Conservation (phyloP, 208 protist species). For the Leishmania tropica region DNA sequence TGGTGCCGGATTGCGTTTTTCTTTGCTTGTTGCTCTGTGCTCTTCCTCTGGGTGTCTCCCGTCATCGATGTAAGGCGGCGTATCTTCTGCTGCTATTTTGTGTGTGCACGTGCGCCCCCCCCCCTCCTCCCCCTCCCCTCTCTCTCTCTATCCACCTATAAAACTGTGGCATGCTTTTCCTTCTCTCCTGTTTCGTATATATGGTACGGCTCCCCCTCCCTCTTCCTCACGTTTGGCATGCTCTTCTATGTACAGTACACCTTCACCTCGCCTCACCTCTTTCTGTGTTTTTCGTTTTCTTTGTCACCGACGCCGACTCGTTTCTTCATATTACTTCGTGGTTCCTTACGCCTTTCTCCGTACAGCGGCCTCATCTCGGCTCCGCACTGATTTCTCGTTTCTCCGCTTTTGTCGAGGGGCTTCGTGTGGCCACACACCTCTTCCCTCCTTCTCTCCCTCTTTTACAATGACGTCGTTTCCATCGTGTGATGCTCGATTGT, state of each 20-base stretch:
- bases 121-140: no score
- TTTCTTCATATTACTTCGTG: neutral
- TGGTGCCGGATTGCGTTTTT: neutral
- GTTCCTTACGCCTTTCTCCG: neutral
- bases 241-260: neutral
- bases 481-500: neutral
- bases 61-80: neutral
- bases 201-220: neutral
- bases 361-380: neutral
- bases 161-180: neutral
- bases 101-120: neutral
- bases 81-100: neutral
- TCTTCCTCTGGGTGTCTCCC: neutral
- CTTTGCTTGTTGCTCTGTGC: neutral
- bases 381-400: neutral
- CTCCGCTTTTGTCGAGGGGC: neutral
- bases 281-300: constrained; percentile 5
- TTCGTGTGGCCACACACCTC: neutral
- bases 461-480: neutral
- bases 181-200: neutral
- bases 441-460: neutral
- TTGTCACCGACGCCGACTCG: neutral
- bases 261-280: neutral
- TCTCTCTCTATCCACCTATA: neutral
- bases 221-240: constrained; percentile 2